phyloP scores from a whole-genome alignment of 371 early-diverging fungal genomes.

The Blakeslea trispora region DNA sequence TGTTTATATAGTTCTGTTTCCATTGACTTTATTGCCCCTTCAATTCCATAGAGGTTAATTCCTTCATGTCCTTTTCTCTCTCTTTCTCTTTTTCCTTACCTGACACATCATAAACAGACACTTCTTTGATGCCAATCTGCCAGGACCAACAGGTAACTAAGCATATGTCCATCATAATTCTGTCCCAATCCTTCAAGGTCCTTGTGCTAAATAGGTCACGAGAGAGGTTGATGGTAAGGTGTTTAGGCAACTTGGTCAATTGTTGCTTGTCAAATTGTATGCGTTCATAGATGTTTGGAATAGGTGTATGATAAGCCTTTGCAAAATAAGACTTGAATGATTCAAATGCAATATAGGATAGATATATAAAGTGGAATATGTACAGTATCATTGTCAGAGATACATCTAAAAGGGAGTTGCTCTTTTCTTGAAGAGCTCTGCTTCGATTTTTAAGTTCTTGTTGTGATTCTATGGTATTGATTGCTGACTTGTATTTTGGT shows the following conservation, averaged over 20 bases:
- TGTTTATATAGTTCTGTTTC: constrained; percentile 36
- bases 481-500: constrained; percentile 8
- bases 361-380: constrained; percentile 29
- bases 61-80: background rate
- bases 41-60: background rate
- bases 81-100: constrained; percentile 26
- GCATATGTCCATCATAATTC: constrained; percentile 36
- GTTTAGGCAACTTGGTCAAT: constrained; percentile 48
- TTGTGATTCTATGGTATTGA: constrained; percentile 7
- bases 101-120: constrained; percentile 48
- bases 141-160: constrained; percentile 47
- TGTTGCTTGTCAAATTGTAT: constrained; percentile 33
- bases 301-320: background rate
- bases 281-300: constrained; percentile 2
- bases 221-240: constrained; percentile 40
- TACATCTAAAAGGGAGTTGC: constrained; percentile 5
- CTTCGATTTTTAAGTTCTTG: constrained; percentile 14
- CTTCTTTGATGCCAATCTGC: constrained; percentile 41
- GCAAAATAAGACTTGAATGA: constrained; percentile 11
- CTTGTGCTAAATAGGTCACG: constrained; percentile 35
- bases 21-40: constrained; percentile 33
- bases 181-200: constrained; percentile 32
- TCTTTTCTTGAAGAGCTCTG: background rate
- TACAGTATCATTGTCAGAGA: constrained; percentile 18
- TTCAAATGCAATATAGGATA: constrained; percentile 21